Base-by-base conservation (phyloP, 1,139 yeast species). In the Pichia sp. region DNA sequence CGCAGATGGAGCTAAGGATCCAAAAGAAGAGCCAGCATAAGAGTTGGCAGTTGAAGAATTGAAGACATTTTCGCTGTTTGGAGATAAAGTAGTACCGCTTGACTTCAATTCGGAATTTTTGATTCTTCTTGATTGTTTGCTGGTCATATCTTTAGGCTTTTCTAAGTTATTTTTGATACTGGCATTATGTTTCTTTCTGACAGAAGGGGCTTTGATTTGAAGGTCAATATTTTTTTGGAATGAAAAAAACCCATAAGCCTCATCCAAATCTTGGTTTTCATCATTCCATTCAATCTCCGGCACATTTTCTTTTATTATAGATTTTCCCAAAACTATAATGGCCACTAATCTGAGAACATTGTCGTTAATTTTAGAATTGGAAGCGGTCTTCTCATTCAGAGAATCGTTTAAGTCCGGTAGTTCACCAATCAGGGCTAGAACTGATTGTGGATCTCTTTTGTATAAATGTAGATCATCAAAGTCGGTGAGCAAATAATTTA, bases 401-500 rank as follows among this genome's bases (percentile, higher is more conserved):
- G 65, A 64, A 8, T 10, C 33, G 10, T 2, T 7, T 7, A 31
- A 7, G 6, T 58, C 56, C 2, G 60, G 56, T 36, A 66, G 59
- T 43, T 58, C 62, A 11, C 68, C 68, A 39, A 61, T 55, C 16
- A 62, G 48, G 8, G 63, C 62, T 29, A 61, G 43, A 35, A 56
- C 56, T 3, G 60, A 53, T 4, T 47, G 45, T 38, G 59, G 58
- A 36, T 56, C 54, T 34, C 54, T 55, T 34, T 49, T 49, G 29
- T 70, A 57, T 5, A 63, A 55, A 9, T 56, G 55, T 26, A 68
- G 68, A 55, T 81, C 86, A 51, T 78, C 69, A 55, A 81, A 82
- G 57, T 81, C 88, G 44, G 71, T 71, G 48, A 81, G 67, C 48
- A 72, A 73, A 53, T 65, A 73, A 36, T 70, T 72, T 31, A 82